A percentile compares a stretch with the other conserved stretches of the same genome.
Conservation (phyloP, 805 yeast species). For the Nakazawaea peltata region DNA sequence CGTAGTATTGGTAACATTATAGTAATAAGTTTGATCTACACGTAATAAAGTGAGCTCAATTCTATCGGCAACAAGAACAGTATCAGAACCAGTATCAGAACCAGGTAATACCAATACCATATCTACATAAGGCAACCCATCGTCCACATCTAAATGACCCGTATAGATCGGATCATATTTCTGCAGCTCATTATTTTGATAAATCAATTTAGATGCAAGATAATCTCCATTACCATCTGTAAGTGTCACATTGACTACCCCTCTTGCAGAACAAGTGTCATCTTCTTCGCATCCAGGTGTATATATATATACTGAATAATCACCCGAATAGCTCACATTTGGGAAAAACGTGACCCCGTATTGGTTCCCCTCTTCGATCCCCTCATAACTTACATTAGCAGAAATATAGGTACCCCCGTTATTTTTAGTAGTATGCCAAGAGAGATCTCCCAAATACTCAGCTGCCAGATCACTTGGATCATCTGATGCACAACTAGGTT, state of each 20-base stretch:
- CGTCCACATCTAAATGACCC: slow-evolving; percentile 56
- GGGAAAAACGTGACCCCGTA: slow-evolving; percentile 51
- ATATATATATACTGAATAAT: slow-evolving; percentile 60
- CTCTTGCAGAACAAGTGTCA: slow-evolving; percentile 60
- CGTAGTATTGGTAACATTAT: slow-evolving; percentile 21
- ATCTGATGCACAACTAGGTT: slow-evolving; percentile 44
- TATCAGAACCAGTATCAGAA: slow-evolving; percentile 16
- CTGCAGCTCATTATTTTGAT: slow-evolving; percentile 71
- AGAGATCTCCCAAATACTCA: slow-evolving; percentile 9
- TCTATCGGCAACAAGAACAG: slow-evolving; percentile 63
- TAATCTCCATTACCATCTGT: slow-evolving; percentile 36
- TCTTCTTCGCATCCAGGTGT: slow-evolving; percentile 85
- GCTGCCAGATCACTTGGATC: slow-evolving; percentile 9
- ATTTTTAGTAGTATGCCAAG: slow-evolving; percentile 16
- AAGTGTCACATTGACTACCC: slow-evolving; percentile 71
- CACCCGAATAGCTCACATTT: slow-evolving; percentile 63
- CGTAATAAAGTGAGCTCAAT: slow-evolving; percentile 41
- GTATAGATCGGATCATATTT: slow-evolving; percentile 74
- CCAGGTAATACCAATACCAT: slow-evolving; percentile 25
- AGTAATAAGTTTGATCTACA: slow-evolving; percentile 29
- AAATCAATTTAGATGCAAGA: slow-evolving; percentile 39
- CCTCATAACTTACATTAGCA: slow-evolving; percentile 14
- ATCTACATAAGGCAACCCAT: slow-evolving; percentile 31
- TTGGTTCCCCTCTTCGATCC: slow-evolving; percentile 19
- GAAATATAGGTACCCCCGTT: slow-evolving; percentile 15